Evolutionary conservation across 164 flowering plant genomes (phyloP), one percentile per base, ranked within the genome.

Genomic region (Vitis rupestris): DNA sequence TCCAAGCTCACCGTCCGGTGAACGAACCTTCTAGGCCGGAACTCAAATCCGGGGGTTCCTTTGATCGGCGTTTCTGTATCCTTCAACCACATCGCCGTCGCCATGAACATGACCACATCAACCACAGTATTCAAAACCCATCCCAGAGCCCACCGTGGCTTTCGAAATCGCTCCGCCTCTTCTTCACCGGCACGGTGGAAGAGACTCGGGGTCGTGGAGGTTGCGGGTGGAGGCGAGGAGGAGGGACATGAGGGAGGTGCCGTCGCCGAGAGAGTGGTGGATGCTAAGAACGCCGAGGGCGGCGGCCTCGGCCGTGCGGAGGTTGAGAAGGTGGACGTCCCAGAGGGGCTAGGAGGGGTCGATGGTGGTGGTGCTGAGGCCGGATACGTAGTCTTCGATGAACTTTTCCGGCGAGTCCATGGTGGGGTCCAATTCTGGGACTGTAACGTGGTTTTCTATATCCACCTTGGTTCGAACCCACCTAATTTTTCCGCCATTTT

Each of bases 181-280:
- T 86, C 47, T 47, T 63, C 17, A n/a, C 47, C 0, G 87, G 87
- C 61, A 86, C 13, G 1, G 87, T 74, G 97, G 94, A 29, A 83
- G 57, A 5, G 83, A 76, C 4, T 74, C 52, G 0, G 85, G 91
- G 64, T 89, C 76, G 1, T 84, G 56, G 27, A 72, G 54, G 69
- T 80, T 78, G 4, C 85, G 77, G 9, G 88, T 82, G 64, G 84
- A 80, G 14, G 92, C 85, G 10, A 87, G 76, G 6, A 87, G 69
- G 12, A 88, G 84, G 11, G 90, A 81, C 59, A 89, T 79, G 23
- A 89, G 83, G 2, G 94, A 91, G 9, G 76, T 59, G 16, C 92
- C 94, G 59, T 91, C 94, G 8, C 97, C 94, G 10, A 89, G 70
- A 0, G 97, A 88, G 73, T 90, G 96, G 74, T 90, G 93, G 59